Percentiles rank a stretch among this genome's conserved stretches.
phyloP scores from a whole-genome alignment of 2,329 filamentous ascomycete species.

The Trichoderma harzianum region DNA sequence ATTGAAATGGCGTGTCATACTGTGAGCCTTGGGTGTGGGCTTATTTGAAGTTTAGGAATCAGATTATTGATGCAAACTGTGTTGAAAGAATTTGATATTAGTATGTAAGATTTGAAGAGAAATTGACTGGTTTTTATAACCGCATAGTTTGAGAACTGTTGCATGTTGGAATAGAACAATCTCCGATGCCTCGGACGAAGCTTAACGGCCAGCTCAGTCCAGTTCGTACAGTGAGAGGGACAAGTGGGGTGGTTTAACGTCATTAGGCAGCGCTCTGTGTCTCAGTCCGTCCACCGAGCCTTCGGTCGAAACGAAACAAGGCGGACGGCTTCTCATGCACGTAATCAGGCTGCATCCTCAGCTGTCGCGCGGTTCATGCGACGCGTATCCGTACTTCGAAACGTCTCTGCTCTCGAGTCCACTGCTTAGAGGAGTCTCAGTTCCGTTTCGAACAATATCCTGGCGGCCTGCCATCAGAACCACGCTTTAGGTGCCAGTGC shows the following conservation, averaged over 20 bases:
- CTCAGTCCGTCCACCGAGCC: background rate
- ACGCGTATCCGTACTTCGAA: background rate
- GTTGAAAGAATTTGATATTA: background rate
- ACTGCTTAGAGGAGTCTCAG: background rate
- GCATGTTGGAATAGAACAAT: background rate
- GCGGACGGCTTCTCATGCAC: background rate
- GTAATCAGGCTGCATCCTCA: background rate
- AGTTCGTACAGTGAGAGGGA: background rate
- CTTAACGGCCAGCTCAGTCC: background rate
- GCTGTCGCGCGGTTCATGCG: background rate
- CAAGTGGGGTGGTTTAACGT: background rate
- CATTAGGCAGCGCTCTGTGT: background rate
- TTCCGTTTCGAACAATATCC: background rate
- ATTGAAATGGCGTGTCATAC: background rate
- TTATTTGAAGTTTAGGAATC: background rate
- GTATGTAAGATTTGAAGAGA: background rate
- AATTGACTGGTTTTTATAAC: background rate
- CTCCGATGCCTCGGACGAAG: background rate
- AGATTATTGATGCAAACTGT: background rate
- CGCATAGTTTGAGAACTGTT: background rate
- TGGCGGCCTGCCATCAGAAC: background rate
- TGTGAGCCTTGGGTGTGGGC: background rate
- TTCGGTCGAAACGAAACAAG: background rate
- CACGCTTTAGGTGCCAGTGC: background rate
- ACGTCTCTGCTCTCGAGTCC: background rate